These are phyloP conservation scores for Knoxdaviesia capensis DNA, from an alignment of 2,329 filamentous ascomycete species.

Conservation along the genomic window DNA sequence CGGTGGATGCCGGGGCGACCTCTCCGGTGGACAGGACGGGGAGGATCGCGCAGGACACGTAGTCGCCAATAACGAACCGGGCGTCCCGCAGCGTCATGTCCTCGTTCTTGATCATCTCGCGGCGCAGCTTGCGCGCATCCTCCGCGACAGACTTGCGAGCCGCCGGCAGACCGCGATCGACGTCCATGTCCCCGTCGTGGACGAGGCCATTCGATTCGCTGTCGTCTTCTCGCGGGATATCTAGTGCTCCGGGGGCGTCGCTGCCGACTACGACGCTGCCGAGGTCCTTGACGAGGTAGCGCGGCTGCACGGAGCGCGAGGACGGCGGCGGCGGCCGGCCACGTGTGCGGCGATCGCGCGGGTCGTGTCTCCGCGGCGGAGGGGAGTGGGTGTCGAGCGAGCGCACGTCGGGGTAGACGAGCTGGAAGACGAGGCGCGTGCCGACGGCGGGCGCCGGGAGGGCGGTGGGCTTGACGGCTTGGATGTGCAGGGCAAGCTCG, in stretches of 20 bases:
- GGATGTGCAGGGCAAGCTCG: conserved; percentile 63
- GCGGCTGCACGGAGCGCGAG: conserved; percentile 21
- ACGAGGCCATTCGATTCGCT: conserved; percentile 5
- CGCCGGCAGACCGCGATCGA: conserved; percentile 54
- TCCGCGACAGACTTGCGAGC: conserved; percentile 75
- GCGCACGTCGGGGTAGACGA: conserved; percentile 61
- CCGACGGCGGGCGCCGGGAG: conserved; percentile 59
- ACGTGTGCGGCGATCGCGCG: conserved; percentile 5
- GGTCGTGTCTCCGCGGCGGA: too few species aligned
- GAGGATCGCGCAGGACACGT: conserved; percentile 63
- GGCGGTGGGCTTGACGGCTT: conserved; percentile 39
- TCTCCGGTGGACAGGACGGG: conserved; percentile 56
- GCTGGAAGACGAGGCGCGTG: conserved; percentile 69
- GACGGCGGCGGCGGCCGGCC: conserved; percentile 2
- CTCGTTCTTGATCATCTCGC: conserved; percentile 27
- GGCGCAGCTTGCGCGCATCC: conserved; percentile 26
- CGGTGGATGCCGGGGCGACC: conserved; percentile 41
- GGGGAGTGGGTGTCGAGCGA: conserved; percentile 7
- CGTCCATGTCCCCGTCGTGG: conserved; percentile 28
- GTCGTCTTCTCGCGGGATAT: conserved; percentile 2
- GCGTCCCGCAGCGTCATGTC: conserved; percentile 58
- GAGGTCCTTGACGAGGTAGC: conserved; percentile 61
- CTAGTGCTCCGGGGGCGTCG: conserved; percentile 23
- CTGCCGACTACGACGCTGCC: conserved; percentile 64
- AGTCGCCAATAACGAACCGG: conserved; percentile 77